Evolutionary conservation across 768 basidiomycete species (phyloP), one percentile per base, ranked within the genome.

Genomic region (Suillus tomentosus): DNA sequence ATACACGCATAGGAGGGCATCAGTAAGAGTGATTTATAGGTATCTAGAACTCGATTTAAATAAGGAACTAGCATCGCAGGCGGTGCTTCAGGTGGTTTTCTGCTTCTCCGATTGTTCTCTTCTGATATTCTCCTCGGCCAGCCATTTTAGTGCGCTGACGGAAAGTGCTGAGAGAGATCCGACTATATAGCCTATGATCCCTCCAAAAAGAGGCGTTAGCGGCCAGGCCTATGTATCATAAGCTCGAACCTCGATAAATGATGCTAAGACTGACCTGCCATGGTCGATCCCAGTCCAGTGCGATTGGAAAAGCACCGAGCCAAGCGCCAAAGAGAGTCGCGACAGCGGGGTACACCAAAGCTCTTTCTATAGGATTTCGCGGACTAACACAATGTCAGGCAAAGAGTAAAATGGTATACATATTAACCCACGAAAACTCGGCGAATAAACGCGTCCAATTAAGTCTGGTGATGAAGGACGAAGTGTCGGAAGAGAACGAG

Each of bases 281-380:
- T 8, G 96, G 94, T 43, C 94, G 84, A 72, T 95, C 95, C 96
- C 96, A 99, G 77, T 99, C 96, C 19, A 99, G 85, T 0, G 94
- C 91, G 54, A 95, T 89, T 2, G 94, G 92, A 54, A 96, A 80
- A 11, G 84, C 86, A 17, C 95, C 95, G 15, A 84, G 42, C 96
- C 95, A 97, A 51, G 84, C 81, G 6, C 96, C 96, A 22, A 88
- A 36, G 50, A 91, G 67, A 0, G 91, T 79, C 47, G 93, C 93
- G 31, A 89, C 70, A 13, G 85, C 84, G 17, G 96, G 93, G 69
- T 92, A 95, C 19, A 96, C 84, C 24, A 96, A 74, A 0, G 87
- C 86, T 60, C 89, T 81, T 74, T 98, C 96, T 34, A 92, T 71
- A 3, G 88, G 81, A n/a, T 85, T 88, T 66, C 81, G 84, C 24